Evolutionary conservation across 768 basidiomycete species (phyloP).

Genomic region (Naganishia onofrii): DNA sequence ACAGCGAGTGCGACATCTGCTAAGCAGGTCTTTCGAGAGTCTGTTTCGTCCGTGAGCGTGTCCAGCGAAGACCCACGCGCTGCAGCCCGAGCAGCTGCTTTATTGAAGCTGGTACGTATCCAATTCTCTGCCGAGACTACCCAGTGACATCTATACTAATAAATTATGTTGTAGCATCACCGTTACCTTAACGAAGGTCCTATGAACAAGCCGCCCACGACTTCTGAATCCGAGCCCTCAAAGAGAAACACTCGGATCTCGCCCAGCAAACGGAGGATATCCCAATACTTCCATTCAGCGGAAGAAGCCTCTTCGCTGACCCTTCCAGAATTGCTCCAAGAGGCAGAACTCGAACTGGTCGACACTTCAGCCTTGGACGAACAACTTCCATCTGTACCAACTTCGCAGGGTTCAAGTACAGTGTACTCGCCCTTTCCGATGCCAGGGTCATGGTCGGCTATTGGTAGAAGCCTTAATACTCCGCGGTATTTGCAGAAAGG

Average conservation of each 20-base stretch:
- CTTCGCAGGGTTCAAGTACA: neutral
- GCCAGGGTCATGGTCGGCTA: conserved; percentile 11
- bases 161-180: neutral
- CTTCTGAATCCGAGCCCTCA: neutral
- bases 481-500: neutral
- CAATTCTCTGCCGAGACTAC: neutral
- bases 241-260: neutral
- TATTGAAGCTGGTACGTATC: conserved; percentile 72
- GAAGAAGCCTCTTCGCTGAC: conserved; percentile 16
- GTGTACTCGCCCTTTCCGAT: conserved; percentile 17
- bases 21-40: conserved; percentile 7
- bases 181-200: conserved; percentile 18
- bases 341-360: conserved; percentile 19
- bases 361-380: neutral
- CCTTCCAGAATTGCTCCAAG: conserved; percentile 14
- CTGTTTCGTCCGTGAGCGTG: conserved; percentile 53
- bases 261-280: conserved; percentile 6
- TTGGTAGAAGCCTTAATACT: neutral
- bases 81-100: conserved; percentile 88
- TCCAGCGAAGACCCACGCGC: conserved; percentile 78
- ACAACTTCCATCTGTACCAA: neutral
- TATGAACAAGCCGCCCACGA: too few species aligned
- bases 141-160: neutral
- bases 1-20: neutral
- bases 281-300: conserved; percentile 9